A percentile compares a stretch with the other conserved stretches of the same genome.
Conservation (phyloP, 2,329 filamentous ascomycete genomes). For the Kalaharituber pfeilii region DNA sequence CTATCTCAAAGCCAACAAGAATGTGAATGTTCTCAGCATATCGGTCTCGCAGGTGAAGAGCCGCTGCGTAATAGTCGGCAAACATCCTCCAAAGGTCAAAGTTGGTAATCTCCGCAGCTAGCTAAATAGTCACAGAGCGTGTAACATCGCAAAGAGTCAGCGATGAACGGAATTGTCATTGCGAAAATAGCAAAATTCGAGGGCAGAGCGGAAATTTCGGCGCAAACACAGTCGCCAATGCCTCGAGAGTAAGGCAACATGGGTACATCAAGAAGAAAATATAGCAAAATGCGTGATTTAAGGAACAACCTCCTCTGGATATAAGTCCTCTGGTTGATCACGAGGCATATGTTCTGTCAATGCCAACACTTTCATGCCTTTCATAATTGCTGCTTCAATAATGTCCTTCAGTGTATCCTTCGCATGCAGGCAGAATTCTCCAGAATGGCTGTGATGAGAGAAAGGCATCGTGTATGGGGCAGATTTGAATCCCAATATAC, state of each 20-base stretch:
- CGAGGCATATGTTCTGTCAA: conserved; percentile 94
- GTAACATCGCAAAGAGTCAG: too few relatives aligned
- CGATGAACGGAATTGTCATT: too few relatives aligned
- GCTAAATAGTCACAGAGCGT: conserved; percentile 26
- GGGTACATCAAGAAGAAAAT: not conserved
- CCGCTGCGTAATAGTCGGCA: conserved; percentile 57
- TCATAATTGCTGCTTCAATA: conserved; percentile 56
- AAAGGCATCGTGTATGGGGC: conserved; percentile 53
- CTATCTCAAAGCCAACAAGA: conserved; percentile 77
- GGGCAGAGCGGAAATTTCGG: too few relatives aligned
- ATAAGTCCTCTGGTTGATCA: conserved; percentile 54
- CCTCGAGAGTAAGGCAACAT: too few relatives aligned
- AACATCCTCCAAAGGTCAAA: conserved; percentile 39
- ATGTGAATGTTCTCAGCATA: conserved; percentile 59
- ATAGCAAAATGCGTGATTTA: not conserved
- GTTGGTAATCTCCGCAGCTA: conserved; percentile 29
- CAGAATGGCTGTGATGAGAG: conserved; percentile 94
- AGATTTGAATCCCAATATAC: not conserved
- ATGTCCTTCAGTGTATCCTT: conserved; percentile 70
- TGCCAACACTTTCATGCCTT: conserved; percentile 67
- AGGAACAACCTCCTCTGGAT: conserved; percentile 65
- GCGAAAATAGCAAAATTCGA: too few relatives aligned
- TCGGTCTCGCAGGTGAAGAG: conserved; percentile 48
- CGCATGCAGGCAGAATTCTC: conserved; percentile 91
- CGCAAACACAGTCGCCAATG: too few relatives aligned